Conservation (phyloP, 73 alveolate genomes). For the Stentor roeselii region DNA sequence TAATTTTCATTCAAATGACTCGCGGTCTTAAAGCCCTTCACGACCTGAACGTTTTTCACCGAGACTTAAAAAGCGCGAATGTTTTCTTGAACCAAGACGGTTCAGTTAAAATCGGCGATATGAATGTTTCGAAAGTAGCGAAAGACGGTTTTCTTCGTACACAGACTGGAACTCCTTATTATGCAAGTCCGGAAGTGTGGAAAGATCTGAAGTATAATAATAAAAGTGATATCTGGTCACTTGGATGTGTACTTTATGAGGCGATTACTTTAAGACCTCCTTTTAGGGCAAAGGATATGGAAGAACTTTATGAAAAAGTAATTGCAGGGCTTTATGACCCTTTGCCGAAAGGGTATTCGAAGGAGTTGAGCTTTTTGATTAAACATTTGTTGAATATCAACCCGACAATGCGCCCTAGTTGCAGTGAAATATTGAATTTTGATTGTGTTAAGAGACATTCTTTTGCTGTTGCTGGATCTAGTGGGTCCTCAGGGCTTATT, state of each 20-base stretch:
- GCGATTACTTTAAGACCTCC: constrained; percentile 37
- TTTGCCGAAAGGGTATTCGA: not conserved
- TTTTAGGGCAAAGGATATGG: constrained; percentile 35
- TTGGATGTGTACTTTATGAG: constrained; percentile 47
- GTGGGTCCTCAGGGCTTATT: too few relatives aligned
- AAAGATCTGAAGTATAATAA: constrained; percentile 37
- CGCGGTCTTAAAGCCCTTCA: constrained; percentile 65
- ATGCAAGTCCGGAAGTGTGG: constrained; percentile 84
- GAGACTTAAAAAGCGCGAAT: constrained; percentile 78
- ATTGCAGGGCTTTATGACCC: constrained; percentile 31
- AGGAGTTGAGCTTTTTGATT: not conserved
- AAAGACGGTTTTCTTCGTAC: constrained; percentile 74
- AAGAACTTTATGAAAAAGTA: constrained; percentile 30
- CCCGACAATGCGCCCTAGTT: constrained; percentile 20
- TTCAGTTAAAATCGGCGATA: constrained; percentile 66
- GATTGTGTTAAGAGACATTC: too few relatives aligned
- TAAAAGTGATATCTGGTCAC: constrained; percentile 43
- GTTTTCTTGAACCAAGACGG: constrained; percentile 74
- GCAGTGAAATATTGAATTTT: not conserved
- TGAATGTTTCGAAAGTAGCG: constrained; percentile 80
- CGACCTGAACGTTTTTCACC: constrained; percentile 72
- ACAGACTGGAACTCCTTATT: constrained; percentile 91
- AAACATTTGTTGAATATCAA: constrained; percentile 4
- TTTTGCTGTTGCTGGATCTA: too few relatives aligned
- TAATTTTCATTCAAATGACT: not conserved